phyloP scores from a whole-genome alignment of 2,329 filamentous ascomycete species.

The Zymoseptoria brevis region DNA sequence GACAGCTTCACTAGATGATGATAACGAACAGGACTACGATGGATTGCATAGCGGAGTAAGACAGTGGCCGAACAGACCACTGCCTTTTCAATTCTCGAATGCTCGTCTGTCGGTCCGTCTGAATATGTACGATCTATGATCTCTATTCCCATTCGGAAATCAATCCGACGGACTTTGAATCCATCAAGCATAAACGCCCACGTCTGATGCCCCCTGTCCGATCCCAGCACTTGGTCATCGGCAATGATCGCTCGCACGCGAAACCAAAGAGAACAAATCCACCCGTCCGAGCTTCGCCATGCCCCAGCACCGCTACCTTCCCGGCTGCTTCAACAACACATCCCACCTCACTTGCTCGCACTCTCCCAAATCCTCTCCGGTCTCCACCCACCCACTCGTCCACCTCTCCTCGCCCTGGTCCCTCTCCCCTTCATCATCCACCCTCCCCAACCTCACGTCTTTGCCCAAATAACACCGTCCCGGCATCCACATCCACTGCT shows the following conservation, averaged over 20 bases:
- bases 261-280: background rate
- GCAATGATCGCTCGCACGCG: background rate
- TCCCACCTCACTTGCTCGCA: background rate
- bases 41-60: background rate
- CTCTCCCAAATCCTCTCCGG: background rate
- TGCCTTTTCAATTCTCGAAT: no score
- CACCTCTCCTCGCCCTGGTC: constrained; percentile 16
- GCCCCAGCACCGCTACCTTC: background rate
- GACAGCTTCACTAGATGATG: background rate
- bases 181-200: no score
- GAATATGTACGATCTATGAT: no score
- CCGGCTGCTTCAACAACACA: background rate
- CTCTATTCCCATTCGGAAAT: no score
- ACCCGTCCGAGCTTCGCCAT: background rate
- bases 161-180: no score
- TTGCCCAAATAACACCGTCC: constrained; percentile 28
- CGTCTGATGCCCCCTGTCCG: background rate
- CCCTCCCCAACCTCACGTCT: constrained; percentile 27
- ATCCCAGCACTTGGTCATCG: background rate
- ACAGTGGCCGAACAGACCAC: no score
- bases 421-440: constrained; percentile 13
- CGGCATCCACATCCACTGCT: constrained; percentile 31
- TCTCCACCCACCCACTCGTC: constrained; percentile 27
- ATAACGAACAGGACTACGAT: background rate
- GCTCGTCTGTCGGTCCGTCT: no score